A percentile compares a stretch with the other conserved stretches of the same genome.
These are phyloP conservation scores for Venustampulla echinocandica DNA, from an alignment of 495 filamentous ascomycete genomes.

Conservation along the genomic window DNA sequence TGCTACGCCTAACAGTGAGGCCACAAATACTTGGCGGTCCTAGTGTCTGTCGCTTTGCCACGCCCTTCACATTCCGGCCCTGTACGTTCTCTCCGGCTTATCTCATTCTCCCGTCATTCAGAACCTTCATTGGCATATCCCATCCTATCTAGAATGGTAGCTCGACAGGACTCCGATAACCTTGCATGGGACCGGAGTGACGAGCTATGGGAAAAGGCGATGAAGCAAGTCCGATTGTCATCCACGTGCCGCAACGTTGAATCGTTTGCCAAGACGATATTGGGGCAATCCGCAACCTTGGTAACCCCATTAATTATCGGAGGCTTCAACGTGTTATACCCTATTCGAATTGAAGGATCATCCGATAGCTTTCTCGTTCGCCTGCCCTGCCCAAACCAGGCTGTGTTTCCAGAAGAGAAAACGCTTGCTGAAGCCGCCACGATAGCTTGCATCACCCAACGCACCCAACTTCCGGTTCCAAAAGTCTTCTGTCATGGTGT, in stretches of 20 bases:
- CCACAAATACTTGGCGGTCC: too few species aligned
- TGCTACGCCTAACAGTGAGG: too few species aligned
- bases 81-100: too few species aligned
- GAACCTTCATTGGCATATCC: too few species aligned
- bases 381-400: conserved; percentile 9
- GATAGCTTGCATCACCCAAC: conserved; percentile 32
- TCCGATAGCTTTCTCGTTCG: conserved; percentile 8
- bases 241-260: conserved; percentile 5
- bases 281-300: conserved; percentile 13
- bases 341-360: conserved; percentile 11
- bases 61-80: too few species aligned
- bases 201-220: conserved; percentile 21
- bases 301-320: conserved; percentile 21
- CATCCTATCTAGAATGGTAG: too few species aligned
- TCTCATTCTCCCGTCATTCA: too few species aligned
- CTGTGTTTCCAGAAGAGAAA: conserved; percentile 31
- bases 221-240: conserved; percentile 8
- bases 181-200: conserved; percentile 27
- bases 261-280: conserved; percentile 10
- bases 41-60: too few species aligned
- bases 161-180: conserved; percentile 22
- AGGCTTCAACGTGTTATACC: conserved; percentile 24
- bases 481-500: conserved; percentile 24
- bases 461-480: conserved; percentile 35
- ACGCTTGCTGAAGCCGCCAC: conserved; percentile 32